A percentile compares a stretch with the other conserved stretches of the same genome.
These are phyloP conservation scores for Penicillium crystallinum DNA, from an alignment of 495 filamentous ascomycete species.

Conservation along the genomic window DNA sequence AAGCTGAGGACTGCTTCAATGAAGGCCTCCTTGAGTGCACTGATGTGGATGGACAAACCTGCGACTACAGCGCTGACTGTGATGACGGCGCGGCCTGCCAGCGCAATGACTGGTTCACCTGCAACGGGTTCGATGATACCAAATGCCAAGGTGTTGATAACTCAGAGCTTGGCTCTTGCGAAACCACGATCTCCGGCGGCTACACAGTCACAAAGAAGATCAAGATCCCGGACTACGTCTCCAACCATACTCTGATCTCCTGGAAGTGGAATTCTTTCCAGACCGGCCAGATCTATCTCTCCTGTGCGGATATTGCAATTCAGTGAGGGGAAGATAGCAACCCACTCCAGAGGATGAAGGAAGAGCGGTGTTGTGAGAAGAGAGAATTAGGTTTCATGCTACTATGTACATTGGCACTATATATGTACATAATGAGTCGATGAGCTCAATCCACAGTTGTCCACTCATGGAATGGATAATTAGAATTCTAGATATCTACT, in stretches of 20 bases:
- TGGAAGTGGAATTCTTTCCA: slow-evolving; percentile 56
- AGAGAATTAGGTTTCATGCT: too few relatives aligned
- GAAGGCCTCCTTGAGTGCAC: slow-evolving; percentile 45
- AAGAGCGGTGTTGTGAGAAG: too few relatives aligned
- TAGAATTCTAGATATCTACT: too few relatives aligned
- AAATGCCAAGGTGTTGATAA: slow-evolving; percentile 49
- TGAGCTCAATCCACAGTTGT: too few relatives aligned
- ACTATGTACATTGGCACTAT: too few relatives aligned
- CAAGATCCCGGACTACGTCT: slow-evolving; percentile 41
- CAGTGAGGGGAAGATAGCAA: neutral
- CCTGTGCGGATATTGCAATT: slow-evolving; percentile 52
- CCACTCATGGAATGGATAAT: too few relatives aligned
- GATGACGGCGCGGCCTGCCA: slow-evolving; percentile 40
- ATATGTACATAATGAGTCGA: too few relatives aligned
- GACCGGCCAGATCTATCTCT: slow-evolving; percentile 52
- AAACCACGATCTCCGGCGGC: slow-evolving; percentile 48
- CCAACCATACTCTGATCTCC: slow-evolving; percentile 47
- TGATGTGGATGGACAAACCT: slow-evolving; percentile 48
- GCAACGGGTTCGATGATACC: slow-evolving; percentile 39
- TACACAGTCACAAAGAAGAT: slow-evolving; percentile 54
- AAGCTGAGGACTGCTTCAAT: slow-evolving; percentile 51
- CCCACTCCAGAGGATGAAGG: neutral
- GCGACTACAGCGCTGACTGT: slow-evolving; percentile 51
- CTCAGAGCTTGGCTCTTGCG: slow-evolving; percentile 39
- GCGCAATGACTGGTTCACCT: slow-evolving; percentile 56